These are phyloP conservation scores for Nitzschia sp. DNA, from an alignment of 108 stramenopile genomes.

Conservation along the genomic window DNA sequence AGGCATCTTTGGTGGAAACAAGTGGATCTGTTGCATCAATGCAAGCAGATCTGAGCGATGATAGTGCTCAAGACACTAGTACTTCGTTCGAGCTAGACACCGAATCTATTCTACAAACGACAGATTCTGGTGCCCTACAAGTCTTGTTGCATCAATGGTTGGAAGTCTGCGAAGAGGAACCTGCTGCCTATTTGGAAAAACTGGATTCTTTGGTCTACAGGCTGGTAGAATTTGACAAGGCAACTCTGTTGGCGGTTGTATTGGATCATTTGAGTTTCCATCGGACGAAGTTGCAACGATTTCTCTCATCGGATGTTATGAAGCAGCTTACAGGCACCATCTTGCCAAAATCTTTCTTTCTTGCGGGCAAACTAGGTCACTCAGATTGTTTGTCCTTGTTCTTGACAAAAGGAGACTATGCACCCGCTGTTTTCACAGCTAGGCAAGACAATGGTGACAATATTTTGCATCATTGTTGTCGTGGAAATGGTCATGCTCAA, in stretches of 20 bases:
- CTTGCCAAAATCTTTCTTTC: slow-evolving; percentile 38
- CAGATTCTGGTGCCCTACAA: no score
- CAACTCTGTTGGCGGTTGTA: background rate
- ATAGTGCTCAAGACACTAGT: no score
- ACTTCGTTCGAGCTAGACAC: no score
- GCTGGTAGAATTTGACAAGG: background rate
- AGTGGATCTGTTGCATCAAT: background rate
- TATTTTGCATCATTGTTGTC: slow-evolving; percentile 40
- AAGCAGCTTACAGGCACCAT: no score
- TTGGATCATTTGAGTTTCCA: background rate
- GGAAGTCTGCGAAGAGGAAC: background rate
- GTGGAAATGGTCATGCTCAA: slow-evolving; percentile 16
- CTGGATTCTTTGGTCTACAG: background rate
- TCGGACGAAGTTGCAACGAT: background rate
- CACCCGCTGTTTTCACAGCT: slow-evolving; percentile 7
- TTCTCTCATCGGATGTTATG: no score
- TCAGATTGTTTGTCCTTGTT: slow-evolving; percentile 51
- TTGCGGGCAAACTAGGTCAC: slow-evolving; percentile 55
- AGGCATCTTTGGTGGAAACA: background rate
- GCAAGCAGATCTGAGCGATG: background rate
- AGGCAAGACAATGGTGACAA: slow-evolving; percentile 28
- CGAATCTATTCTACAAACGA: no score
- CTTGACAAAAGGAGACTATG: slow-evolving; percentile 27
- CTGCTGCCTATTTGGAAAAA: background rate
- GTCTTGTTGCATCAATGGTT: background rate